These are phyloP conservation scores for Phylloporus sp. DNA, from an alignment of 768 basidiomycete species.

Conservation along the genomic window DNA sequence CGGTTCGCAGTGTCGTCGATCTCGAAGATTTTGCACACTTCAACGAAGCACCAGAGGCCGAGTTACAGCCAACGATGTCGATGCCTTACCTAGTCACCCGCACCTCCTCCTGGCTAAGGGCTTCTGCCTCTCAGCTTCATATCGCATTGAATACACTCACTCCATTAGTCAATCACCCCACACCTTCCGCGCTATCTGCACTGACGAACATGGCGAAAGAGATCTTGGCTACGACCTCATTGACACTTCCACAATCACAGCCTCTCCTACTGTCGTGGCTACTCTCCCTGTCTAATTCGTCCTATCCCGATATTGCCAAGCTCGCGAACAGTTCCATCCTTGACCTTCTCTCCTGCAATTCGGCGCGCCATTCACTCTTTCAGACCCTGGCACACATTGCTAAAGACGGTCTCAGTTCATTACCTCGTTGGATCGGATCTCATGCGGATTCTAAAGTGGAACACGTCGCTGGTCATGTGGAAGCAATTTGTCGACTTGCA, in stretches of 20 bases:
- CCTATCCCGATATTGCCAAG: conserved; percentile 47
- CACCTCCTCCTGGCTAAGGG: conserved; percentile 73
- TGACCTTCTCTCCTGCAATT: conserved; percentile 39
- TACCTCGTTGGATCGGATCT: conserved; percentile 68
- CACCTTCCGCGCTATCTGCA: conserved; percentile 54
- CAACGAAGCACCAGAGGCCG: conserved; percentile 9
- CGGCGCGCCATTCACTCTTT: conserved; percentile 43
- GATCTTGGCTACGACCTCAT: conserved; percentile 49
- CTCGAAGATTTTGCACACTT: conserved; percentile 58
- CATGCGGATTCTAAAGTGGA: conserved; percentile 72
- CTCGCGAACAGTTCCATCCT: conserved; percentile 46
- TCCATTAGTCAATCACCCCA: conserved; percentile 67
- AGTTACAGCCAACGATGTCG: conserved; percentile 22
- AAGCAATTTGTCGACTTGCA: conserved; percentile 58
- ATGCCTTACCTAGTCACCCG: conserved; percentile 50
- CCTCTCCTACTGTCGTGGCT: conserved; percentile 67
- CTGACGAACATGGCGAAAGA: conserved; percentile 51
- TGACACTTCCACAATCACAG: conserved; percentile 64
- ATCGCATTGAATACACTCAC: conserved; percentile 77
- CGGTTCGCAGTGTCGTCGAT: conserved; percentile 46
- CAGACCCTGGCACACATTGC: conserved; percentile 60
- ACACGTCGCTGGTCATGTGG: conserved; percentile 62
- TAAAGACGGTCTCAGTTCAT: conserved; percentile 54
- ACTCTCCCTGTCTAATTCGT: conserved; percentile 63
- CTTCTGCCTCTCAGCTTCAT: conserved; percentile 76